Base-by-base conservation (phyloP, 2,329 filamentous ascomycete species). In the Cyphellophora attinorum region DNA sequence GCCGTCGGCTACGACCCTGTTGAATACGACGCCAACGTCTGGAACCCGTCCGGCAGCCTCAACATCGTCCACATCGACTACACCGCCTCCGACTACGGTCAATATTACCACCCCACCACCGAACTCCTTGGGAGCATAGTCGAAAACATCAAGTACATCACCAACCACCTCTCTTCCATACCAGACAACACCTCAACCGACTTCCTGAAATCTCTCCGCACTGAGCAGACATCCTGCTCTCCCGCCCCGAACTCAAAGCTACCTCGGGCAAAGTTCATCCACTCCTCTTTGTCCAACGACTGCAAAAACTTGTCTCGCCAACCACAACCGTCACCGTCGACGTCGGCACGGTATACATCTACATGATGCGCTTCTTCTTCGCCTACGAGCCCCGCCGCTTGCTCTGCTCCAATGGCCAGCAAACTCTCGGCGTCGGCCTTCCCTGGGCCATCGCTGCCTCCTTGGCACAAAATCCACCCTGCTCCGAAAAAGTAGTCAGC, bases 301-400 rank as follows among this genome's bases (percentile, higher is more conserved):
- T 68, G 11, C 65, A 67, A 45, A 45, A 52, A 8, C 50, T 55
- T 4, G 54, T 68, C 5, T 52, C 54, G 4, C 51, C 60, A 6
- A 49, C 58, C 27, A 65, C 64, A 0, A 61, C 58, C 1, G 62
- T 68, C 11, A 56, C 54, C n/a, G 57, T 52, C 21, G 65, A 68
- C 39, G 62, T 68, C 1, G 64, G 64, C 5, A 65, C 61, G 1
- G 62, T 66, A 12, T 68, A 68, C 52, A 67, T 68, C 44, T 68
- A 61, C 50, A 59, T 67, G 48, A 63, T 61, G 48, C 56, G 63
- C 1, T 34, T 23, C 34, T 48, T 48, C 39, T 48, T 46, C 28
- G 41, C 42, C 11, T 48, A 48, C 37, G 40, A 46, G 27, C 64
- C 65, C 3, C 61, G 60, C 11, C 57, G 56, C 1, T 59, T 68